phyloP scores from a whole-genome alignment of 169 alveolate genomes.

The Eimeria zaria region DNA sequence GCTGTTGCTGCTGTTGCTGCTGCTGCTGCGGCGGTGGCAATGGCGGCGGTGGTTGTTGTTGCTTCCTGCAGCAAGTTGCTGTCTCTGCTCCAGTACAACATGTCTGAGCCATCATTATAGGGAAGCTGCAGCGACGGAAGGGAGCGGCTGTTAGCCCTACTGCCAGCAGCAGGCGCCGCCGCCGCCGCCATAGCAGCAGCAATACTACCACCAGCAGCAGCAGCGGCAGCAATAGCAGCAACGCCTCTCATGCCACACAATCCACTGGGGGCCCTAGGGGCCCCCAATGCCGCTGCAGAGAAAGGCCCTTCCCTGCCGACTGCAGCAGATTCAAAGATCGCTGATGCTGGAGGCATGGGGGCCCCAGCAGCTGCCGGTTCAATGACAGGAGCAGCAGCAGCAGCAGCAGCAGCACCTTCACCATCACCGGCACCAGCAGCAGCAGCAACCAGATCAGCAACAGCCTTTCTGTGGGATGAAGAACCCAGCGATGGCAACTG shows the following conservation, averaged over 20 bases:
- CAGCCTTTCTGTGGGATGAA: conserved; percentile 51
- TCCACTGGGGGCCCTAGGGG: conserved; percentile 49
- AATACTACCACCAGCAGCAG: background rate
- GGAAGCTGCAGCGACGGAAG: background rate
- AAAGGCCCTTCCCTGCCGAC: background rate
- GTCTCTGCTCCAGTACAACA: background rate
- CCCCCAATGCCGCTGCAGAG: background rate
- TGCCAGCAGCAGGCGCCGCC: background rate
- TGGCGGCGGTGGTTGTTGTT: background rate
- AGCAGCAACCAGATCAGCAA: background rate
- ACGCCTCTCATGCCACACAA: conserved; percentile 12
- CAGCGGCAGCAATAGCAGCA: background rate
- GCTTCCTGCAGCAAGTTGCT: background rate
- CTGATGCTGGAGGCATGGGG: background rate
- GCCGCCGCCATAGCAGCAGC: conserved; percentile 13
- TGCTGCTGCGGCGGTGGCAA: background rate
- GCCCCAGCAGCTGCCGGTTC: background rate
- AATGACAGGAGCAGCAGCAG: background rate
- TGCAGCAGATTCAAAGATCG: background rate
- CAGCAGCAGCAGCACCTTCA: conserved; percentile 7
- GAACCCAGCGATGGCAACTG: background rate
- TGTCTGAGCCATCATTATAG: background rate
- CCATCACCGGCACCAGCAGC: background rate
- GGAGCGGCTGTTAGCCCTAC: background rate
- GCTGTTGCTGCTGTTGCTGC: conserved; percentile 9